phyloP scores from a whole-genome alignment of 768 basidiomycete species.

The Neoboletus magnificus region DNA sequence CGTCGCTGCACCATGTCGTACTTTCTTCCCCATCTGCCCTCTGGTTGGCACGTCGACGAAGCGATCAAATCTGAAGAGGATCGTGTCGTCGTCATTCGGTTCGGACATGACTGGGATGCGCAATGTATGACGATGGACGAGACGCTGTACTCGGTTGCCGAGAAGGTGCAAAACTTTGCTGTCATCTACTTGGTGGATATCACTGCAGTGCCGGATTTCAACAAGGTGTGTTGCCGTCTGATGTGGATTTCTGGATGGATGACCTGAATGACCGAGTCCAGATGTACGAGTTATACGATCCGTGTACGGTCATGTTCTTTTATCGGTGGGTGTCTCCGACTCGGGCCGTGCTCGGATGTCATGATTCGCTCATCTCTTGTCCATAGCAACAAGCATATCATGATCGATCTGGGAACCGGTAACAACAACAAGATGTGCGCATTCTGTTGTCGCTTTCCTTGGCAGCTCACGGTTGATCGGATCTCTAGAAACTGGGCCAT shows the following conservation, averaged over 20 bases:
- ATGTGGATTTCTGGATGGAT: not conserved
- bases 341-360: not conserved
- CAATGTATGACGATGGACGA: constrained; percentile 99
- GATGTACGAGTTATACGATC: constrained; percentile 99
- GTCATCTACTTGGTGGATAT: constrained; percentile 96
- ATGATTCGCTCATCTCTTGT: not conserved
- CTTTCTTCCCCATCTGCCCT: constrained; percentile 83
- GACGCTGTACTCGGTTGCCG: constrained; percentile 85
- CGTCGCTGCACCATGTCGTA: constrained; percentile 63
- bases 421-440: constrained; percentile 99
- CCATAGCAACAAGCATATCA: constrained; percentile 93
- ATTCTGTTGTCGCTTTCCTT: not conserved
- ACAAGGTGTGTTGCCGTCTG: constrained; percentile 59
- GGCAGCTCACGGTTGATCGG: not conserved
- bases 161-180: constrained; percentile 98
- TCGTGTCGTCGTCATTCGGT: constrained; percentile 89
- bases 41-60: constrained; percentile 98
- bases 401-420: constrained; percentile 99
- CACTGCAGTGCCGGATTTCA: constrained; percentile 96
- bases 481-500: constrained; percentile 91
- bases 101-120: constrained; percentile 90
- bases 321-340: constrained; percentile 76
- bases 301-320: constrained; percentile 98
- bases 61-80: constrained; percentile 99
- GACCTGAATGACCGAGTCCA: constrained; percentile 27